Conservation (phyloP, 306 rosid species). For the Rosa rugosa region DNA sequence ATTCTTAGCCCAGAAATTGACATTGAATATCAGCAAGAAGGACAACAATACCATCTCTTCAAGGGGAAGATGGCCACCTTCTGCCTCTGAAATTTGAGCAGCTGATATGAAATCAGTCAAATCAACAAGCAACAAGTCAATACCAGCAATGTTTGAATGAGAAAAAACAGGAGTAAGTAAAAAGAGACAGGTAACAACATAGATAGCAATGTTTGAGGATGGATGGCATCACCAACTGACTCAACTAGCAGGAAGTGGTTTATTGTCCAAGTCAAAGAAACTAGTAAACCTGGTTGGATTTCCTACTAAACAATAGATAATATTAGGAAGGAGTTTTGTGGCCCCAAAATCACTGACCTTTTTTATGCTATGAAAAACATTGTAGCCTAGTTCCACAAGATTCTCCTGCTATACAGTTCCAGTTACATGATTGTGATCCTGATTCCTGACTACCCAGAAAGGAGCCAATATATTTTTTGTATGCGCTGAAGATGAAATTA, state of each 20-base stretch:
- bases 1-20: slow-evolving; percentile 3
- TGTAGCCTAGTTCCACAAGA: neutral
- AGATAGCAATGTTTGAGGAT: neutral
- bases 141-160: slow-evolving; percentile 42
- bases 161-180: slow-evolving; percentile 13
- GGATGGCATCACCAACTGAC: neutral
- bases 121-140: slow-evolving; percentile 51
- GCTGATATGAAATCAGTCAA: slow-evolving; percentile 72
- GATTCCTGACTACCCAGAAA: too few relatives aligned
- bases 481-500: neutral
- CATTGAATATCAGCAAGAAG: neutral
- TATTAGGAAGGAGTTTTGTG: neutral
- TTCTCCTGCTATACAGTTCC: neutral
- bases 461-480: too few relatives aligned
- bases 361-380: neutral
- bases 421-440: neutral
- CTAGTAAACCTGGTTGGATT: neutral
- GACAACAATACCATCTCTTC: slow-evolving; percentile 55
- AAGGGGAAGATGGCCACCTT: slow-evolving; percentile 54
- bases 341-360: neutral
- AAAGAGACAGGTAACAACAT: neutral
- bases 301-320: neutral
- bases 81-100: slow-evolving; percentile 68
- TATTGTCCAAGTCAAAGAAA: too few relatives aligned
- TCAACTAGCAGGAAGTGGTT: neutral